A percentile compares a stretch with the other conserved stretches of the same genome.
These are phyloP conservation scores for Mucor ambiguus DNA, from an alignment of 371 early-diverging fungal species.

Conservation along the genomic window DNA sequence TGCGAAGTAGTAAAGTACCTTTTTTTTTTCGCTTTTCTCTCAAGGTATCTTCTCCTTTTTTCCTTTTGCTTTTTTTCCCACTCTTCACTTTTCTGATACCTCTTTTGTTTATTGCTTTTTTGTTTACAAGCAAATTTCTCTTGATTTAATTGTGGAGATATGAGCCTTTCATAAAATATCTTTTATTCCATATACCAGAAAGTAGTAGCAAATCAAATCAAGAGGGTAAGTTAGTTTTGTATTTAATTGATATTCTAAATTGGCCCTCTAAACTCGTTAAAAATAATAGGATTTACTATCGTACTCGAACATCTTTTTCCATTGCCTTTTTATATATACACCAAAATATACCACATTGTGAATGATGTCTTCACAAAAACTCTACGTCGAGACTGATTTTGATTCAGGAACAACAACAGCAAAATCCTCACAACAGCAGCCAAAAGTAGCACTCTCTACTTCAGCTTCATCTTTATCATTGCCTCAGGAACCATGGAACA, in stretches of 20 bases:
- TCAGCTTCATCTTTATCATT: slow-evolving; percentile 19
- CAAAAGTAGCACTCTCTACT: background rate
- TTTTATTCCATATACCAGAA: background rate
- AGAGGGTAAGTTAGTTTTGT: background rate
- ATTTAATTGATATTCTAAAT: slow-evolving; percentile 5
- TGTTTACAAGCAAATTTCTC: background rate
- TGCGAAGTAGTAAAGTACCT: background rate
- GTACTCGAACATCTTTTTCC: background rate
- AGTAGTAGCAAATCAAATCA: background rate
- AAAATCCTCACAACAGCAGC: background rate
- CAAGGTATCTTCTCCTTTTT: background rate
- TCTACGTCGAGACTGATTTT: background rate
- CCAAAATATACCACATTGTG: background rate
- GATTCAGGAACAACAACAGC: background rate
- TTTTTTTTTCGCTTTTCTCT: background rate
- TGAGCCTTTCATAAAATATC: background rate
- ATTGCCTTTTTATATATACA: background rate
- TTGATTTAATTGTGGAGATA: background rate
- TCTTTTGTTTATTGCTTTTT: background rate
- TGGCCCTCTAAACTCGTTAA: background rate
- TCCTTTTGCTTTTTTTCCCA: background rate
- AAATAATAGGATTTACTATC: background rate
- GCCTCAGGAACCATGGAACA: slow-evolving; percentile 32
- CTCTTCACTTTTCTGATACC: background rate
- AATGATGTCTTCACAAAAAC: background rate